Percentiles rank a stretch among this genome's conserved stretches.
Conservation (phyloP, 371 early-diverging fungal species). For the Globomyces sp. region DNA sequence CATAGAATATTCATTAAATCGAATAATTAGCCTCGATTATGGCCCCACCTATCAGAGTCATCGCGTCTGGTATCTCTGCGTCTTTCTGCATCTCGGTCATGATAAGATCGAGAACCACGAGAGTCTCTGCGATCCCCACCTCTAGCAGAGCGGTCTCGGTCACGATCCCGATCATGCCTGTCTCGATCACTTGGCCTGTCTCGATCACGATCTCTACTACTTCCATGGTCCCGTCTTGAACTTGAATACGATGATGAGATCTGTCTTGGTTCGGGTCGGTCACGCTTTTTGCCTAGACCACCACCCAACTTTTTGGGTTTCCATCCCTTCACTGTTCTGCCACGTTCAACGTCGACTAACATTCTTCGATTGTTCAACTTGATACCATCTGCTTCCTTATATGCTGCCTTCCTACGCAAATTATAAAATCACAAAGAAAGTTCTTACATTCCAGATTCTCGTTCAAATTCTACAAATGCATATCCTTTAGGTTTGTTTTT, state of each 20-base stretch:
- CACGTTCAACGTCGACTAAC: constrained; percentile 94
- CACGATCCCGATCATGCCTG: constrained; percentile 7
- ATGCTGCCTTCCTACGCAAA: constrained; percentile 56
- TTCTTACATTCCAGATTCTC: constrained; percentile 82
- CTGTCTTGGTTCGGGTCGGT: constrained; percentile 39
- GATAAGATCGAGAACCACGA: neutral
- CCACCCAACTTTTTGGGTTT: constrained; percentile 87
- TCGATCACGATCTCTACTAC: constrained; percentile 22
- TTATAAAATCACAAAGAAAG: too few relatives aligned
- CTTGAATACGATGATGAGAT: constrained; percentile 28
- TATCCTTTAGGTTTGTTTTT: constrained; percentile 80
- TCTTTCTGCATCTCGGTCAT: neutral
- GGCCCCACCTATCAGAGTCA: too few relatives aligned
- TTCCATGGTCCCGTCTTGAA: constrained; percentile 34
- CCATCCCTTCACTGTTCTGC: constrained; percentile 95
- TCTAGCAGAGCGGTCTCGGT: neutral
- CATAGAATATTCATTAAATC: too few relatives aligned
- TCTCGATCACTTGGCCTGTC: constrained; percentile 17
- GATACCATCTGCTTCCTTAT: constrained; percentile 86
- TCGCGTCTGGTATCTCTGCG: neutral
- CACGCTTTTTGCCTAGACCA: constrained; percentile 84
- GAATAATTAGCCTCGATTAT: too few relatives aligned
- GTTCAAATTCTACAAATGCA: constrained; percentile 93
- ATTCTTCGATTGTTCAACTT: constrained; percentile 83
- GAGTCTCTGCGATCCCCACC: neutral